Evolutionary conservation across 768 basidiomycete genomes (phyloP).

Genomic region (Sporobolomyces phaffii): DNA sequence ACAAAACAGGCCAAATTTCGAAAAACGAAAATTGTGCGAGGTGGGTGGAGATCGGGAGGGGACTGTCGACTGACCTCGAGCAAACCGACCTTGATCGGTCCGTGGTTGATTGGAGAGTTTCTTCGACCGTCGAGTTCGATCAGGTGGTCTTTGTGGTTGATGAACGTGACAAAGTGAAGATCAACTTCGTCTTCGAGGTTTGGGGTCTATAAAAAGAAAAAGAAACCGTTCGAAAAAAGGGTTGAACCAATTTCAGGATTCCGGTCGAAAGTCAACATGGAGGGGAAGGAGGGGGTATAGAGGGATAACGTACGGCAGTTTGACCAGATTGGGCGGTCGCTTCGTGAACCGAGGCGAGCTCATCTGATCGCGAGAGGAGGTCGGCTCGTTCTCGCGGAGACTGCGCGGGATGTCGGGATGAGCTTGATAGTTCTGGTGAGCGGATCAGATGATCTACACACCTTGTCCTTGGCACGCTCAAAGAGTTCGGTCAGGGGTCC

Average conservation of each 20-base stretch:
- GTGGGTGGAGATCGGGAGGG: too few relatives aligned
- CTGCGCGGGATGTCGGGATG: not conserved
- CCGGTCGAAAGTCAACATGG: slow-evolving; percentile 53
- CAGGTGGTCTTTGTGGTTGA: slow-evolving; percentile 53
- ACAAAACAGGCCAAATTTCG: too few relatives aligned
- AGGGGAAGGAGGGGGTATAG: slow-evolving; percentile 49
- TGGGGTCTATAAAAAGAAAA: slow-evolving; percentile 61
- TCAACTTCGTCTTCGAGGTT: slow-evolving; percentile 59
- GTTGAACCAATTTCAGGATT: too few relatives aligned
- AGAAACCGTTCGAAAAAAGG: slow-evolving; percentile 56
- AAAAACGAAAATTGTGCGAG: too few relatives aligned
- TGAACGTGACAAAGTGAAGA: slow-evolving; percentile 82
- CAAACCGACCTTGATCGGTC: slow-evolving; percentile 20
- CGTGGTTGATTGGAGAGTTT: slow-evolving; percentile 68
- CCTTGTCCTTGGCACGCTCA: slow-evolving; percentile 27
- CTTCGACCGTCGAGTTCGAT: slow-evolving; percentile 80
- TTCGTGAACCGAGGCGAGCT: slow-evolving; percentile 28
- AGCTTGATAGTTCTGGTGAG: not conserved
- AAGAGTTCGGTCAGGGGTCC: slow-evolving; percentile 34
- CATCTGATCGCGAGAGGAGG: slow-evolving; percentile 13
- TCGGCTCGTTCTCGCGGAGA: slow-evolving; percentile 29
- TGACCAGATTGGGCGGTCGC: slow-evolving; percentile 23
- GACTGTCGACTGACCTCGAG: slow-evolving; percentile 34
- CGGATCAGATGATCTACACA: too few relatives aligned
- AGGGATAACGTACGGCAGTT: slow-evolving; percentile 8